Evolutionary conservation across 140 eudicot genomes (phyloP), one percentile per base, ranked within the genome.

Genomic region (Anethum foeniculum): DNA sequence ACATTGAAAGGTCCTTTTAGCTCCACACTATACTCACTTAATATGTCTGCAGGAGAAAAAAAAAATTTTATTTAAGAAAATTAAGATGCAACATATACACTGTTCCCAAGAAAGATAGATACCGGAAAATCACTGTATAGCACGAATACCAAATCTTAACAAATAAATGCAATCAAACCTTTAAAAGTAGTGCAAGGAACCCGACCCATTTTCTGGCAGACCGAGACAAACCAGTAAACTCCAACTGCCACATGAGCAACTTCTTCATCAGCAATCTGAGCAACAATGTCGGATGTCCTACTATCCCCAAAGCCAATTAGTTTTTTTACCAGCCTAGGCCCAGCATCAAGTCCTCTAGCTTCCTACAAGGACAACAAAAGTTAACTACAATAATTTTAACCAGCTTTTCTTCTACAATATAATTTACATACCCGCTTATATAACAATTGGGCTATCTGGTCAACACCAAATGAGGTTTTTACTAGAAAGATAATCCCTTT

Each of bases 311-410:
- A 95, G 9, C 97, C 97, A 39, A 89, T 77, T 84, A 95, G 67
- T 69, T 91, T 92, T 71, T 92, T 80, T 80, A 95, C 99, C 39
- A 95, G 93, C 56, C 97, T 85, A 39, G 97, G 99, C 32, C 99
- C 99, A 6, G 99, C 99, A 86, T 95, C 99, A 81, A 95, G 97
- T 56, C 99, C 99, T 84, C 99, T 89, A 34, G 99, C 99, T 86
- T 95, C 97, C 99, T 95, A 77, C 27, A 49, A 2, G 15, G 34
- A 65, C n/a, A 79, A 75, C 34, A 76, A 67, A 44, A 38, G 64
- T 43, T 27, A 43, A 67, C 43, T 9, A 2, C 47, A 79, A 44
- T n/a, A 11, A n/a, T 10, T 74, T 74, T 1, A 38, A 71, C 23
- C 27, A 18, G 27, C 18, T 39, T 72, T 38, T 41, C 27, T 41